These are phyloP conservation scores for Xylogone sp. DNA, from an alignment of 2,329 filamentous ascomycete species.

Conservation along the genomic window DNA sequence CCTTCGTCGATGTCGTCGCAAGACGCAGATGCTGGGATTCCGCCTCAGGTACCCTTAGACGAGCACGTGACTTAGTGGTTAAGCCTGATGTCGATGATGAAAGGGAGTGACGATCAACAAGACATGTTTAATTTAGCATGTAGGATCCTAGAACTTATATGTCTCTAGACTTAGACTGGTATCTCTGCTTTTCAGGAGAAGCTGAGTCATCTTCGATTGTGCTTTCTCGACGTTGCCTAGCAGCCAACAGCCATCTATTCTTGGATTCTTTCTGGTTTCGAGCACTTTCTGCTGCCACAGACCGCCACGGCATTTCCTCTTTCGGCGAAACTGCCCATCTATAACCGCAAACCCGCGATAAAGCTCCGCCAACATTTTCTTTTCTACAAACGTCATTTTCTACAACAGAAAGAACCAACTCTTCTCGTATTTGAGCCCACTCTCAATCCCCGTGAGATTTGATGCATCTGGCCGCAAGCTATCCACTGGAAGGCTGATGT, in stretches of 20 bases:
- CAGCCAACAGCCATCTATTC: background rate
- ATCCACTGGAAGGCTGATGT: conserved; percentile 25
- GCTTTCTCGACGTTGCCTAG: background rate
- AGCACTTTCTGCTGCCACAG: background rate
- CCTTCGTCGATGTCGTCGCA: background rate
- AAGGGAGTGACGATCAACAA: too few species aligned
- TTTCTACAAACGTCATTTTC: background rate
- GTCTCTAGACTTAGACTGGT: too few species aligned
- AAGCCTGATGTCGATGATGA: background rate
- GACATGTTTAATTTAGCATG: too few species aligned
- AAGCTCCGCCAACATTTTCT: background rate
- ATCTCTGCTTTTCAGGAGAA: too few species aligned
- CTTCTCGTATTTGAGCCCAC: too few species aligned
- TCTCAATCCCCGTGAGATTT: too few species aligned
- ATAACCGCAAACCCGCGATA: background rate
- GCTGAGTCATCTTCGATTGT: background rate
- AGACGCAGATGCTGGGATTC: background rate
- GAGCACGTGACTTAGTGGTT: background rate
- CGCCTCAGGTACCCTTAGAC: background rate
- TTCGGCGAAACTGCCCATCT: background rate
- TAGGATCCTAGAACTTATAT: too few species aligned
- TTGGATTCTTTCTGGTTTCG: background rate
- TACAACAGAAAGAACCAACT: background rate
- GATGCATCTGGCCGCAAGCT: background rate
- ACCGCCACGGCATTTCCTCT: background rate